These are phyloP conservation scores for Pholiota molesta DNA, from an alignment of 768 basidiomycete genomes.

Conservation along the genomic window DNA sequence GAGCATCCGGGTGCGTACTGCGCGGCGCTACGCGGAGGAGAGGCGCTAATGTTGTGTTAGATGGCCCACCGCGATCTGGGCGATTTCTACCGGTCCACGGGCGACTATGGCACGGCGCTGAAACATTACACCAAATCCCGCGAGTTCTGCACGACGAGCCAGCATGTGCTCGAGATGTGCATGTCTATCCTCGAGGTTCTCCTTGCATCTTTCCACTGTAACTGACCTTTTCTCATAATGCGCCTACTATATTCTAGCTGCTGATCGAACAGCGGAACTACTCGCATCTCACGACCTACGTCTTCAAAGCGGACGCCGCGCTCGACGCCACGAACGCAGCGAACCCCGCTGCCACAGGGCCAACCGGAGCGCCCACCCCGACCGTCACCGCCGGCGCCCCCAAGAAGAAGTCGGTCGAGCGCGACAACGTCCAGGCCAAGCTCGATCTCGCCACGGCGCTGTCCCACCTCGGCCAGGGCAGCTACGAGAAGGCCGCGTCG, in stretches of 20 bases:
- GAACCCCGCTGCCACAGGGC: conserved; percentile 19
- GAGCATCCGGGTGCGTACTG: conserved; percentile 79
- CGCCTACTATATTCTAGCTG: conserved; percentile 47
- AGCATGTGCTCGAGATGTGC: conserved; percentile 95
- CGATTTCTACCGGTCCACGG: conserved; percentile 71
- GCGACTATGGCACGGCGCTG: conserved; percentile 72
- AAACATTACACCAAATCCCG: conserved; percentile 90
- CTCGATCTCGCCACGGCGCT: conserved; percentile 83
- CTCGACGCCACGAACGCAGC: conserved; percentile 62
- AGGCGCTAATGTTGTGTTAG: conserved; percentile 38
- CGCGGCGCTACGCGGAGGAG: not conserved
- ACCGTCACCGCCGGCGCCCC: conserved; percentile 24
- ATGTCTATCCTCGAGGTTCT: conserved; percentile 77
- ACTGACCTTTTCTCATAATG: not conserved
- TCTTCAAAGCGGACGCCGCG: conserved; percentile 94
- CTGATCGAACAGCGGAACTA: conserved; percentile 88
- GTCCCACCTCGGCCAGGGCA: conserved; percentile 68
- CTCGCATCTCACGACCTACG: conserved; percentile 85
- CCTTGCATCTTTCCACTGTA: conserved; percentile 8
- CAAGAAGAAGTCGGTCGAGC: conserved; percentile 56
- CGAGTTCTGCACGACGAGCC: conserved; percentile 89
- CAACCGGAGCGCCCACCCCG: conserved; percentile 22
- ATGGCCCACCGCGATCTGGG: conserved; percentile 93
- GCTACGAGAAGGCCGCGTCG: conserved; percentile 81
- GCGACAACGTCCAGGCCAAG: conserved; percentile 73